A percentile compares a stretch with the other conserved stretches of the same genome.
phyloP scores from a whole-genome alignment of 805 yeast genomes.

The Cyberlindnera mrakii region DNA sequence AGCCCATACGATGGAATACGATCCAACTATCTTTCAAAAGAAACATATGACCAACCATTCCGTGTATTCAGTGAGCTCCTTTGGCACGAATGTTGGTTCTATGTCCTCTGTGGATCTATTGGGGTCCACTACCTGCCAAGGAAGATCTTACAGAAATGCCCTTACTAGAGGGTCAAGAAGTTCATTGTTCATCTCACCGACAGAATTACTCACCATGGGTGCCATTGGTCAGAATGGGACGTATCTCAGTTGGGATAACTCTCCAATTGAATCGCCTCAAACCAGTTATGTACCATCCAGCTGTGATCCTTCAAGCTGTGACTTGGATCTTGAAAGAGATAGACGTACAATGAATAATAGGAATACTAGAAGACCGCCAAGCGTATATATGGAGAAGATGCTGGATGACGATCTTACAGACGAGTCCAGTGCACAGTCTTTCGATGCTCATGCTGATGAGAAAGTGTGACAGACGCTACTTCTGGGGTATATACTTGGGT shows the following conservation, averaged over 20 bases:
- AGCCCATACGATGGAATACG: constrained; percentile 15
- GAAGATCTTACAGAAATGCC: constrained; percentile 23
- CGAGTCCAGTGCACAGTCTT: background rate
- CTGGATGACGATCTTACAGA: constrained; percentile 25
- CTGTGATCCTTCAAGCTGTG: background rate
- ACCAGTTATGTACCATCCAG: constrained; percentile 6
- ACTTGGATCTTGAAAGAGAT: background rate
- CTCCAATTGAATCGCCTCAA: constrained; percentile 23
- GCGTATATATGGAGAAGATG: constrained; percentile 41
- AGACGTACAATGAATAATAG: background rate
- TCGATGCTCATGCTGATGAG: constrained; percentile 9
- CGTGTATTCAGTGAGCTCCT: constrained; percentile 26
- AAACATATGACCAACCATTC: constrained; percentile 21
- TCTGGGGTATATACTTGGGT: background rate
- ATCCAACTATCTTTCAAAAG: constrained; percentile 18
- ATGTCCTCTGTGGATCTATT: constrained; percentile 15
- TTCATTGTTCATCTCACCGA: constrained; percentile 50
- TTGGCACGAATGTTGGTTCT: constrained; percentile 23
- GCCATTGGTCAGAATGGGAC: constrained; percentile 2
- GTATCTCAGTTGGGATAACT: constrained; percentile 8
- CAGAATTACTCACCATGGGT: constrained; percentile 30
- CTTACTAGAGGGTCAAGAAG: constrained; percentile 26
- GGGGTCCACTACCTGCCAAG: constrained; percentile 7
- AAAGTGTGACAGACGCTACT: constrained; percentile 9
- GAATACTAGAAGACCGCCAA: constrained; percentile 39